phyloP scores from a whole-genome alignment of 2,329 filamentous ascomycete species.

The Monosporascus sp. region DNA sequence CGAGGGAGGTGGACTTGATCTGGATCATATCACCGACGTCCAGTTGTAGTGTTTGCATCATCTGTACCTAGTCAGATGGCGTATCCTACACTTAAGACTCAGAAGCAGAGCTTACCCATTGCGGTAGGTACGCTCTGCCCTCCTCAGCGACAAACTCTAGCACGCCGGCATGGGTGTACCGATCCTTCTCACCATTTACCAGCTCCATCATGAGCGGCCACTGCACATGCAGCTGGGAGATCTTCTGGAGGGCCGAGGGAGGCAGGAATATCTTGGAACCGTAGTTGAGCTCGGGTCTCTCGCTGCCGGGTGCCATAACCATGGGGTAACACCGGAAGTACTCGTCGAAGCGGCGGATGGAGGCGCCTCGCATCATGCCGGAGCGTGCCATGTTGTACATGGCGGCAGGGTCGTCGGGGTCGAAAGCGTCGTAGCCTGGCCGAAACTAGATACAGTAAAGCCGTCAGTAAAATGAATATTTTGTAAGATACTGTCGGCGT shows the following conservation, averaged over 20 bases:
- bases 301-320: slow-evolving; percentile 85
- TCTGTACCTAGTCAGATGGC: slow-evolving; percentile 41
- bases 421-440: slow-evolving; percentile 37
- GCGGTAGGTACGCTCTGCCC: slow-evolving; percentile 90
- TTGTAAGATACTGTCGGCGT: neutral
- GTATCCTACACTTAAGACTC: neutral
- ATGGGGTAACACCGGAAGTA: slow-evolving; percentile 97
- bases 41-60: slow-evolving; percentile 87
- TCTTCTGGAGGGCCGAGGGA: slow-evolving; percentile 93
- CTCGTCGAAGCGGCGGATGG: slow-evolving; percentile 83
- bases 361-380: slow-evolving; percentile 38
- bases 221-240: slow-evolving; percentile 91
- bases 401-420: slow-evolving; percentile 42
- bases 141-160: slow-evolving; percentile 97
- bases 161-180: slow-evolving; percentile 87
- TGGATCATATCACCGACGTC: slow-evolving; percentile 93
- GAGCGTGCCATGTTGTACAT: slow-evolving; percentile 44
- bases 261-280: slow-evolving; percentile 97
- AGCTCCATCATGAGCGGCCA: slow-evolving; percentile 98
- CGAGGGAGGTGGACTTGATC: slow-evolving; percentile 89
- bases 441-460: slow-evolving; percentile 15
- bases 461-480: slow-evolving; percentile 7
- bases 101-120: slow-evolving; percentile 62
- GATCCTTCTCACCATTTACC: slow-evolving; percentile 75
- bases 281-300: slow-evolving; percentile 86